Base-by-base conservation (phyloP, 1,139 yeast species). In the Saccharomycopsis hybrid region DNA sequence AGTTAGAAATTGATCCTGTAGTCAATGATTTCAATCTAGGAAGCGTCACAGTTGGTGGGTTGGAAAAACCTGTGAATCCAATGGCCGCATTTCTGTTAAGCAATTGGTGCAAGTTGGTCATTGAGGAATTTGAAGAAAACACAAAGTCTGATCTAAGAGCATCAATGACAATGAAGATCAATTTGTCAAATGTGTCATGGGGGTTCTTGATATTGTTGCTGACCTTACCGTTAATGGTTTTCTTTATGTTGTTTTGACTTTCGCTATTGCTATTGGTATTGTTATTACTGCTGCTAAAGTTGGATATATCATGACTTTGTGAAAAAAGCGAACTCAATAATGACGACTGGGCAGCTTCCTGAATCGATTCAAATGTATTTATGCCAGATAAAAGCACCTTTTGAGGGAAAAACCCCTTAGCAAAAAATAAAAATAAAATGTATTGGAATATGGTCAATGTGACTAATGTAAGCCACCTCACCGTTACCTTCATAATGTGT, bases 121-220 rank as follows among this genome's bases (percentile, higher is more conserved):
- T 87, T 1, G 82, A 67, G 1, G 88, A 77, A 2, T 70, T 59
- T 32, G 76, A 72, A 1, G 87, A 80, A 62, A 78, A 92, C 64
- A 89, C 67, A 62, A 89, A 90, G 63, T 94, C 98, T 9, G 94
- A 74, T 55, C 99, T 69, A 72, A 92, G 72, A 2, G 98, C 98
- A 67, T 94, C 99, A 4, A 94, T 83, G 2, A 94, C 94, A 78
- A 94, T 80, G 33, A 94, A 64, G 1, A 92, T 78, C 39, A 89
- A 65, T 56, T 79, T 80, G 49, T 81, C 76, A 62, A 88, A 92
- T 49, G 67, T 2, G 53, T 51, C 7, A 58, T 37, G 59, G 11
- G n/a, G 7, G 25, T 29, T 37, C 30, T 8, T 31, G 18, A 18
- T 50, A 43, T 2, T 54, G 52, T 5, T 46, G 52, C 27, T 50